Evolutionary conservation across 2,329 filamentous ascomycete species (phyloP).

Genomic region (Aspergillus sp.): DNA sequence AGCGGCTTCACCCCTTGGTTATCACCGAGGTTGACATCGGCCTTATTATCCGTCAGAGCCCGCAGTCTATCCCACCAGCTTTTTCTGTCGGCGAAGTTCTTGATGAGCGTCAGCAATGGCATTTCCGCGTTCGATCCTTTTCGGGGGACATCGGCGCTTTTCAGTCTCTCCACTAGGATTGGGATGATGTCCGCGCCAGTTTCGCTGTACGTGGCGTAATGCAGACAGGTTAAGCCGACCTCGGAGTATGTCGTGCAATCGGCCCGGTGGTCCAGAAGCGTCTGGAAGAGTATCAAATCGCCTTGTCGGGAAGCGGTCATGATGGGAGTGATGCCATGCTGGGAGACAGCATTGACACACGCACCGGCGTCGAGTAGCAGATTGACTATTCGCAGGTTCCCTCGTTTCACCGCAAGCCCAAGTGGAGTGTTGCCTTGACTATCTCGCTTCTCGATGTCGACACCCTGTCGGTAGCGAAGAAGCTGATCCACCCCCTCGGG

Average conservation of each 20-base stretch:
- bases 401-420: background rate
- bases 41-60: background rate
- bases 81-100: background rate
- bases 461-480: background rate
- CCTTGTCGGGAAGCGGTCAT: conserved; percentile 9
- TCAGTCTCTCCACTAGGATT: background rate
- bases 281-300: background rate
- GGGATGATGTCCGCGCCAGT: conserved; percentile 1
- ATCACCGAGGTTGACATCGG: conserved; percentile 5
- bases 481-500: background rate
- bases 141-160: background rate
- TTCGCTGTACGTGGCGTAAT: conserved; percentile 9
- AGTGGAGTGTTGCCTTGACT: conserved; percentile 3
- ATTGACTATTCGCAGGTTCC: background rate
- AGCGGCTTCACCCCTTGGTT: background rate
- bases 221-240: conserved; percentile 9
- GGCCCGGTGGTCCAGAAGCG: conserved; percentile 2
- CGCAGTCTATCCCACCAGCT: conserved; percentile 2
- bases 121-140: background rate
- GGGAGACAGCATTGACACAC: conserved; percentile 4
- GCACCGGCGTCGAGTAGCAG: background rate
- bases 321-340: conserved; percentile 3
- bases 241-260: conserved; percentile 1
- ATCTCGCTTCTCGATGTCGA: conserved; percentile 7
- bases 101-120: conserved; percentile 5